Evolutionary conservation across 164 flowering plant species (phyloP), one percentile per base, ranked within the genome.

Genomic region (Kalanchoe fedtschenkoi): DNA sequence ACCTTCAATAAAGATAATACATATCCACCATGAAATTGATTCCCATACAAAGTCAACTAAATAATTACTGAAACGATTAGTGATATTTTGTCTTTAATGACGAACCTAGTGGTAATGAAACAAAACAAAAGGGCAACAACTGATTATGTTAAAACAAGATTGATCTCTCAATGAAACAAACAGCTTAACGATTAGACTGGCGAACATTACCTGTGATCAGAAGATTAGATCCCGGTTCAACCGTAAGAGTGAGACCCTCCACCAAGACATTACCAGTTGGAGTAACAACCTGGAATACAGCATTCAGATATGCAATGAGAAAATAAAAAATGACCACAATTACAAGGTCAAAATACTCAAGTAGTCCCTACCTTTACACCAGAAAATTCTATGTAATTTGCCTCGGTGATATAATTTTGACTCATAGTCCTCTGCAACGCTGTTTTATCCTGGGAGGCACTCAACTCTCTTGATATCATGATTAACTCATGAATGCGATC

Each of bases 231-330:
- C 99, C 96, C 58, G 86, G 62, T 66, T 91, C 91, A 69, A 95
- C 91, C 70, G 66, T 81, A 17, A 95, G 83, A 9, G 85, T 77
- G 75, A 95, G 74, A 78, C 86, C 78, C 60, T 95, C 83, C 60
- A 95, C 99, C 80, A 95, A 75, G 46, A 84, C 88, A 77, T 95
- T 89, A 44, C 91, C 93, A 51, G 91, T 84, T 60, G 99, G 99
- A 21, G 99, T 95, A 68, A 95, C 99, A 66, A 95, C 97, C 99
- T 95, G 86, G 39, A 75, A 32, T 64, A 24, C 19, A 51, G 3
- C 29, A 51, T n/a, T 57, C 53, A 24, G 55, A 15, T 3, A 55
- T 68, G 8, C 62, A 57, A 61, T 22, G 38, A 19, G 41, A 11
- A 37, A 58, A 32, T 5, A 10, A 58, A 30, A 16, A 58, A 58